Evolutionary conservation across 2,329 filamentous ascomycete species (phyloP), one percentile per base, ranked within the genome.

Genomic region (Periconia sp.): DNA sequence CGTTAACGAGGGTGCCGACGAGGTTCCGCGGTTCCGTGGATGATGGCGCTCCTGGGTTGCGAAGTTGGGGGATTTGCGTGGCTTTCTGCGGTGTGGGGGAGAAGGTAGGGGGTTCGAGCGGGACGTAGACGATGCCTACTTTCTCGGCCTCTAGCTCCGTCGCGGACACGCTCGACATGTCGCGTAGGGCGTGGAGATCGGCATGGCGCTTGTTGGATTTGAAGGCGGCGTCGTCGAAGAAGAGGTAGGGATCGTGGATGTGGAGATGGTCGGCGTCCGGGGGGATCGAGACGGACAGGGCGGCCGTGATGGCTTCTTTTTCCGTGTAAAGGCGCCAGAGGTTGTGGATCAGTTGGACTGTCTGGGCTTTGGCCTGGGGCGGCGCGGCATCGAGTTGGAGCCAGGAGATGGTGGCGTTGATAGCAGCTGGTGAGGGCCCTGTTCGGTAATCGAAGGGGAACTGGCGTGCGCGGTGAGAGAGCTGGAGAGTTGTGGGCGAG

Each of bases 1-100:
- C 91, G 66, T 96, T 96, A 59, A 96, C 91, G 11, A 95, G 79
- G 0, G 89, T 96, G 37, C 91, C 92, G 49, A 96, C 87, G 57
- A 85, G 85, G 49, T 81, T 84, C 50, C 77, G 68, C 0, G 77
- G 77, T 52, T 66, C 52, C 27, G 19, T 17, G 6, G 31, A 35
- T 6, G 48, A 54, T 13, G 57, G 53, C 3, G 58, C 19, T 6
- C 47, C 54, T 35, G 53, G 54, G 0, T 53, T 55, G 17, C 35
- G 46, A 9, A 47, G 45, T 42, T 55, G 50, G 6, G 44, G 37
- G n/a, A n/a, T n/a, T n/a, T n/a, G n/a, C n/a, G n/a, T 43, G 37
- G 30, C 17, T 8, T 30, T 18, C 15, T 42, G 8, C 20, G 8
- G 44, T 11, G 31, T 18, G 11, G 19, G 17, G 15, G 30, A 30